Evolutionary conservation across 768 basidiomycete genomes (phyloP), one percentile per base, ranked within the genome.

Genomic region (Boletus fagicola): DNA sequence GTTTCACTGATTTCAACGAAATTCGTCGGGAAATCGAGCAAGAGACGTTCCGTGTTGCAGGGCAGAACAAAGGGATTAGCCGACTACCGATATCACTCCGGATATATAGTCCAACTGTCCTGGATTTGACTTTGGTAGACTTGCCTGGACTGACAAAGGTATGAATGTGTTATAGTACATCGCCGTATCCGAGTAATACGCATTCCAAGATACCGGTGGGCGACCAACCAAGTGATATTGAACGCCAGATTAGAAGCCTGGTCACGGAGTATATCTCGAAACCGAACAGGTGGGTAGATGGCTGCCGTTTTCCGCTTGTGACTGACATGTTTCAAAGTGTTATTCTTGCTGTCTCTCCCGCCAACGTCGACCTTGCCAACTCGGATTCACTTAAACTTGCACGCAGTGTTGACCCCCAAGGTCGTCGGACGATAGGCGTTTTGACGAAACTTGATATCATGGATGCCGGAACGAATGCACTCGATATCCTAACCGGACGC

Each of bases 331-430:
- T 54, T 33, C 16, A 56, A 67, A 96, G 94, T 62, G 94, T 99
- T 58, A 94, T 99, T 64, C 87, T 99, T 47, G 90, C 97, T 26
- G 95, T 99, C 9, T 98, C 97, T 2, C 86, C 94, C 10, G 97
- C 97, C 31, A 99, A 99, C 69, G 96, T 98, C 55, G 97, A 99
- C 73, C 85, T 99, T 55, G 97, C 97, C 68, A 99, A 98, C 72
- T 98, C 97, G 0, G 97, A 98, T 72, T 89, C 97, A 2, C 84
- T 99, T 58, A 98, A 98, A 72, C 87, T 99, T 36, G 97, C 96
- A 12, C 90, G 97, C 45, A 85, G 87, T 12, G 94, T 98, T 47
- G 97, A 99, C 67, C 92, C 96, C 0, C 93, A 97, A 73, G 95
- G 96, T 12, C 86, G 97, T 31, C 85, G 97, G 31, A 99, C 97